Percentiles rank a stretch among this genome's conserved stretches.
These are phyloP conservation scores for Anethum foeniculum DNA, from an alignment of 140 eudicot species.

Conservation along the genomic window DNA sequence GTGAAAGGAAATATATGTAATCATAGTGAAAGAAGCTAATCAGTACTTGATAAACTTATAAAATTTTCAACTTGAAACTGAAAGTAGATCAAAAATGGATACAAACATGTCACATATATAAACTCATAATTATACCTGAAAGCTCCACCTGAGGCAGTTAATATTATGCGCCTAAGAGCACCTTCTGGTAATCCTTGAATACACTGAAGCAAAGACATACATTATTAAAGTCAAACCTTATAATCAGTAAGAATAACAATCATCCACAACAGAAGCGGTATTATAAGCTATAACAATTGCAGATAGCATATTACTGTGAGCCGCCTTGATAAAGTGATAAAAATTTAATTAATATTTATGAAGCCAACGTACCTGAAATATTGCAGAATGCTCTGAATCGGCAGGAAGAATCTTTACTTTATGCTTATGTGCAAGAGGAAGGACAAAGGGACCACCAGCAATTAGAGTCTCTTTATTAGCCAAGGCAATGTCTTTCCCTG, in stretches of 20 bases:
- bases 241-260: background rate
- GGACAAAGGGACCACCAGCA: slow-evolving; percentile 99
- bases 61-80: background rate
- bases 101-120: background rate
- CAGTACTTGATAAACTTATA: too few relatives aligned
- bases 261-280: background rate
- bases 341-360: background rate
- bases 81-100: background rate
- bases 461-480: slow-evolving; percentile 96
- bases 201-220: slow-evolving; percentile 45
- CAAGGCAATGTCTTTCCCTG: slow-evolving; percentile 94
- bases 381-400: slow-evolving; percentile 98
- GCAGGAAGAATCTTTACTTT: slow-evolving; percentile 98
- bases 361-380: slow-evolving; percentile 62
- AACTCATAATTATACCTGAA: slow-evolving; percentile 47
- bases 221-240: background rate
- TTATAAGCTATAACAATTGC: background rate
- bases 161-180: slow-evolving; percentile 82
- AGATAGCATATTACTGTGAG: background rate
- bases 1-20: background rate
- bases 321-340: background rate
- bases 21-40: background rate
- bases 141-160: slow-evolving; percentile 99
- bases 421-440: slow-evolving; percentile 95
- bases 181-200: slow-evolving; percentile 98